Percentiles rank a stretch among this genome's conserved stretches.
These are phyloP conservation scores for Phalaenopsis aphrodite DNA, from an alignment of 106 monocot genomes.

Conservation along the genomic window DNA sequence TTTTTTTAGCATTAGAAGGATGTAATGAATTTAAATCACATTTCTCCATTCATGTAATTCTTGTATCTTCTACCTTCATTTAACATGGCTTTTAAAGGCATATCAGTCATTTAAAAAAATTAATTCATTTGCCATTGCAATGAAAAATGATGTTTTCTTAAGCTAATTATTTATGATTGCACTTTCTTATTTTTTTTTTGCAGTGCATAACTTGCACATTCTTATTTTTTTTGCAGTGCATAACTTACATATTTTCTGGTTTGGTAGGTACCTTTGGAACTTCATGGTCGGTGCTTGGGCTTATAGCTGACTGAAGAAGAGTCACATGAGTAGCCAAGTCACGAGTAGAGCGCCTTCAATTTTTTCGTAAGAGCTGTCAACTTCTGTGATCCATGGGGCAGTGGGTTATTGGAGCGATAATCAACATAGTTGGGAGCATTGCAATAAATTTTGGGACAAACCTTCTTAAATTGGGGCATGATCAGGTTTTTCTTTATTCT, in stretches of 20 bases:
- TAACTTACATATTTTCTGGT: not conserved
- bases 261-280: not conserved
- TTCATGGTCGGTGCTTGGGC: not conserved
- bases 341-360: not conserved
- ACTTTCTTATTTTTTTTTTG: not conserved
- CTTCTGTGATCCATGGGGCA: conserved; percentile 68
- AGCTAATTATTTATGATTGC: not conserved
- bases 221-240: not conserved
- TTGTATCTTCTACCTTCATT: not conserved
- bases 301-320: not conserved
- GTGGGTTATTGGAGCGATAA: conserved; percentile 93
- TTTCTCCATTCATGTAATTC: not conserved
- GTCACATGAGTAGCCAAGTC: not conserved
- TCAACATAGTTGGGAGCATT: conserved; percentile 90
- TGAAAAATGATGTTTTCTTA: not conserved
- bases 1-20: not conserved
- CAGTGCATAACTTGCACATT: not conserved
- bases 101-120: not conserved
- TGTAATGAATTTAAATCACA: not conserved
- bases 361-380: conserved; percentile 2
- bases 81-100: not conserved
- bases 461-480: conserved; percentile 97
- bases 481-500: conserved; percentile 50
- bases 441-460: conserved; percentile 98
- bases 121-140: not conserved